Evolutionary conservation across 1,284 basidiomycete species (phyloP).

Genomic region (Leccinum fallax): DNA sequence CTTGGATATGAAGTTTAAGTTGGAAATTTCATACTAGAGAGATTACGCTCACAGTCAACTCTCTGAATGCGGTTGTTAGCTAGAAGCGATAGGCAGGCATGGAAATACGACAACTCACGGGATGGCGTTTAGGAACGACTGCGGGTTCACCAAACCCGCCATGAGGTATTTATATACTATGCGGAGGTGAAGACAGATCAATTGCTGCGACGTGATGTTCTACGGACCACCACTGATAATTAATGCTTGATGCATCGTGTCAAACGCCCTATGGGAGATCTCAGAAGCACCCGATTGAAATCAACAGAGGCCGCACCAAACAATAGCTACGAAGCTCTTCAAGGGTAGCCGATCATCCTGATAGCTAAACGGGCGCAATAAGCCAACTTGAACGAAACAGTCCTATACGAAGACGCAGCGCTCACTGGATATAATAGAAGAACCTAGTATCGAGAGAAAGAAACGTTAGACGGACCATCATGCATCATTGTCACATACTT

Average conservation of each 20-base stretch:
- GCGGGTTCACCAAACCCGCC: background rate
- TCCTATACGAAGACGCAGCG: background rate
- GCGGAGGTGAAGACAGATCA: background rate
- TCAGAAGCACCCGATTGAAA: background rate
- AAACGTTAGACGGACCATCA: background rate
- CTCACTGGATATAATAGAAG: conserved; percentile 11
- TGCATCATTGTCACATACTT: background rate
- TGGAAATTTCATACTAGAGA: background rate
- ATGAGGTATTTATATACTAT: conserved; percentile 5
- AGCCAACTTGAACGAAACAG: background rate
- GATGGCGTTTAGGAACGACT: background rate
- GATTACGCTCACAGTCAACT: background rate
- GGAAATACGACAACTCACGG: background rate
- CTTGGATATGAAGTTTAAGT: background rate
- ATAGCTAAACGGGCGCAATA: background rate
- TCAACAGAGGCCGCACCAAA: background rate
- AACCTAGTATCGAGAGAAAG: background rate
- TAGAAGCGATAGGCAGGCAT: too few relatives aligned
- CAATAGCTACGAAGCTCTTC: background rate
- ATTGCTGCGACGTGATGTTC: too few relatives aligned
- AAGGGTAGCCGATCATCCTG: conserved; percentile 1
- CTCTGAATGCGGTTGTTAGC: background rate
- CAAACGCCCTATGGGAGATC: background rate
- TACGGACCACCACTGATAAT: conserved; percentile 9
- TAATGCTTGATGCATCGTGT: conserved; percentile 5